Evolutionary conservation across 495 filamentous ascomycete genomes (phyloP), one percentile per base, ranked within the genome.

Genomic region (Aspergillus ellipticus): DNA sequence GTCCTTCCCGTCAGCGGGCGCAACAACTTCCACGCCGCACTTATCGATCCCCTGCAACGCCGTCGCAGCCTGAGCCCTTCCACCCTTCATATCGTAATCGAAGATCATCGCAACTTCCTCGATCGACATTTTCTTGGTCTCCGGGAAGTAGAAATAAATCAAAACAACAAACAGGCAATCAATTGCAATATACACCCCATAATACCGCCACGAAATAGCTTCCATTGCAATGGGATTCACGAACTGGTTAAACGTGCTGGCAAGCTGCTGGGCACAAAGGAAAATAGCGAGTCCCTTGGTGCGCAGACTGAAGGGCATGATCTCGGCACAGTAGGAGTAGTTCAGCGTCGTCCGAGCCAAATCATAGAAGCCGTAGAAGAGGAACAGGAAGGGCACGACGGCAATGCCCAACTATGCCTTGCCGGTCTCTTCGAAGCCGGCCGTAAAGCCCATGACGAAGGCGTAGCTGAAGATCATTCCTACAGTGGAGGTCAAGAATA

Each of bases 241-340:
- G 35, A 65, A 79, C n/a, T 81, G 74, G 9, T 78, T 79, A 35
- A 86, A 70, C 60, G 81, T 79, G 72, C 79, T 77, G 0, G 62
- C 63, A 2, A 59, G 16, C 35, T 68, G 70, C 21, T 66, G 65
- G 15, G 57, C 60, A 9, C 61, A 24, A 19, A 70, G 51, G 9
- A 60, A 66, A 45, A 81, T 68, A 71, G 85, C 82, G 66, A 88
- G 76, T 17, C 85, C 84, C 68, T 86, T 89, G 17, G 82, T 82
- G 10, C 85, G 79, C 41, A 86, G 73, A 29, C 79, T 75, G 73
- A 81, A 89, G 0, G 84, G 84, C 11, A 85, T 71, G 29, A 89
- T 80, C 72, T 89, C 86, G 79, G 28, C 28, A 31, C 28, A 31
- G 5, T 31, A 5, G 10, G 5, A 31, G 82, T 19, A 75, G 79